Base-by-base conservation (phyloP, 2,329 filamentous ascomycete genomes). In the Fusarium nurragi region DNA sequence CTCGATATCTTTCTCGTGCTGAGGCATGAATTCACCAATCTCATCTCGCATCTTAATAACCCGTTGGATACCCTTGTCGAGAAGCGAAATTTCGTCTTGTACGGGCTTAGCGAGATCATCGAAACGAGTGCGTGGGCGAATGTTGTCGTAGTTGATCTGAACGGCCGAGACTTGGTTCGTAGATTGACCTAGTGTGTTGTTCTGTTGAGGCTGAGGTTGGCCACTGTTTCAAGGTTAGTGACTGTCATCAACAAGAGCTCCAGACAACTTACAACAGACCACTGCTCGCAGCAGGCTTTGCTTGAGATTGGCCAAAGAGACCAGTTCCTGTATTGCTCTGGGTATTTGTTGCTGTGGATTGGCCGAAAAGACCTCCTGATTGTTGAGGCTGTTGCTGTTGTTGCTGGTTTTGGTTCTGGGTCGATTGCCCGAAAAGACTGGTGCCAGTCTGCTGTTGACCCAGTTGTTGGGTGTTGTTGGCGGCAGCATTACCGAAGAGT, bases 121-220 rank as follows among this genome's bases (percentile, higher is more conserved):
- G 81, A 95, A 97, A 62, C 95, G 92, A 5, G 93, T 97, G 1
- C 94, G 97, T 16, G 91, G 90, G 49, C 93, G 88, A 60, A 98
- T 82, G 73, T 91, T 92, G 69, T 86, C 86, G 49, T 91, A 79
- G 76, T 95, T 91, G 71, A 97, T 91, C 71, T 91, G 89, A 18
- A 93, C 90, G 18, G 90, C 92, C 1, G 90, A 88, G 16, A 89
- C 83, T 65, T 85, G 83, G 47, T 82, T 84, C 72, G 62, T 80
- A 11, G 80, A 77, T 47, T 74, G 75, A 11, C 67, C 56, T 38
- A 72, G 52, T 18, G 64, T 60, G 16, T 48, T 41, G 43, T 56
- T 70, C 44, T 71, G 71, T 50, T 73, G 73, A 26, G 73, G 40
- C 45, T 76, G 73, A 14, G 63, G 55, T 60, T 76, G 72, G 18